Conservation (phyloP, 371 early-diverging fungal species). For the Mortierella polycephala region DNA sequence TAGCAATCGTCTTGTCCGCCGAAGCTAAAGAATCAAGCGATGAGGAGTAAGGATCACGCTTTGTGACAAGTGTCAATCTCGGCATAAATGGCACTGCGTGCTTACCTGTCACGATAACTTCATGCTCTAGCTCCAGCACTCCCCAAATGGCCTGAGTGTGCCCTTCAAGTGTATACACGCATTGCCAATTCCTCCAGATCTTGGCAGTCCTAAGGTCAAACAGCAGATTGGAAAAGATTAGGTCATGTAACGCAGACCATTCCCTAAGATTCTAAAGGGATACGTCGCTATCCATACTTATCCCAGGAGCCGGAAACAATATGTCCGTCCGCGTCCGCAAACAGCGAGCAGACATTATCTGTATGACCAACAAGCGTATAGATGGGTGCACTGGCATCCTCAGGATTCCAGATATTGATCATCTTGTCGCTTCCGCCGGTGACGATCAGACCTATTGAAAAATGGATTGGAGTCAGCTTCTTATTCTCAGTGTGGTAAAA, state of each 20-base stretch:
- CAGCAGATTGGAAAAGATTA: neutral
- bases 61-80: neutral
- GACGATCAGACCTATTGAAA: conserved; percentile 75
- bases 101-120: conserved; percentile 83
- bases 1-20: conserved; percentile 92
- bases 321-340: conserved; percentile 69
- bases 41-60: neutral
- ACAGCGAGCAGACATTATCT: conserved; percentile 88
- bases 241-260: neutral
- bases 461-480: neutral
- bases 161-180: conserved; percentile 76
- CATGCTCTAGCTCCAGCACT: conserved; percentile 79
- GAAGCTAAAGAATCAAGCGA: conserved; percentile 67
- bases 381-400: conserved; percentile 65
- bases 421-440: conserved; percentile 88
- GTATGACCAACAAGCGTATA: conserved; percentile 85
- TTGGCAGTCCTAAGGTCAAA: conserved; percentile 72
- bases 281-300: conserved; percentile 65
- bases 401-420: conserved; percentile 83
- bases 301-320: conserved; percentile 98
- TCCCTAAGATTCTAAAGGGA: too few species aligned
- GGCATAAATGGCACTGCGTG: neutral
- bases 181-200: conserved; percentile 88
- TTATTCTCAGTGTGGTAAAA: too few species aligned
- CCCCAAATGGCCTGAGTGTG: conserved; percentile 95